Evolutionary conservation across 148 eudicot species (phyloP).

Genomic region (Rhododendron molle): DNA sequence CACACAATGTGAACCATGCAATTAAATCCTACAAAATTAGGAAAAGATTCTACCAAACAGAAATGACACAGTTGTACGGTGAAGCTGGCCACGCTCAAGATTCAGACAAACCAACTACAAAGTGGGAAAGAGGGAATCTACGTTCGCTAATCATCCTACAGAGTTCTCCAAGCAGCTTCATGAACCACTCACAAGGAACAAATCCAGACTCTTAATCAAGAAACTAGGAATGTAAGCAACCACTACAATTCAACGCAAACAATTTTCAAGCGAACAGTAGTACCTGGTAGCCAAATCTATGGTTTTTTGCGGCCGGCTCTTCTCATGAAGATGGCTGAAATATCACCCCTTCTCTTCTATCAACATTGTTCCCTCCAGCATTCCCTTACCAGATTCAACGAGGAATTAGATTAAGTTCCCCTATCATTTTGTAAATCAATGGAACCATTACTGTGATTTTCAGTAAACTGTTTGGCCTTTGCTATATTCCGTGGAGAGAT

Average conservation of each 20-base stretch:
- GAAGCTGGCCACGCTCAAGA: background rate
- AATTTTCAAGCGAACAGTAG: background rate
- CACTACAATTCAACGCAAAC: background rate
- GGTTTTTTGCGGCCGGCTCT: conserved; percentile 21
- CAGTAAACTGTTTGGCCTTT: no score
- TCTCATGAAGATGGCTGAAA: conserved; percentile 25
- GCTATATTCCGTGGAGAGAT: no score
- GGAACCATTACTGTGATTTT: conserved; percentile 22
- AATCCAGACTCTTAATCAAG: background rate
- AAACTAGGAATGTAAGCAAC: background rate
- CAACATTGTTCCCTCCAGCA: conserved; percentile 32
- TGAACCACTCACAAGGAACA: background rate
- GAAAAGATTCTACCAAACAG: background rate
- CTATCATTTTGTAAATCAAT: conserved; percentile 13
- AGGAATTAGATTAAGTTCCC: conserved; percentile 23
- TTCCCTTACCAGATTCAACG: conserved; percentile 27
- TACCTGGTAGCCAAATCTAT: conserved; percentile 30
- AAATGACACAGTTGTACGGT: background rate
- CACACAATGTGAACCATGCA: background rate
- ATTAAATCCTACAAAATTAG: background rate
- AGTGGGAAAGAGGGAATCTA: background rate
- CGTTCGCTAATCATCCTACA: background rate
- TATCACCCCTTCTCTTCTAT: conserved; percentile 40
- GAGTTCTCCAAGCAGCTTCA: background rate
- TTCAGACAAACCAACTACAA: background rate